Conservation (phyloP, 164 flowering plant genomes). For the Kingdonia uniflora region DNA sequence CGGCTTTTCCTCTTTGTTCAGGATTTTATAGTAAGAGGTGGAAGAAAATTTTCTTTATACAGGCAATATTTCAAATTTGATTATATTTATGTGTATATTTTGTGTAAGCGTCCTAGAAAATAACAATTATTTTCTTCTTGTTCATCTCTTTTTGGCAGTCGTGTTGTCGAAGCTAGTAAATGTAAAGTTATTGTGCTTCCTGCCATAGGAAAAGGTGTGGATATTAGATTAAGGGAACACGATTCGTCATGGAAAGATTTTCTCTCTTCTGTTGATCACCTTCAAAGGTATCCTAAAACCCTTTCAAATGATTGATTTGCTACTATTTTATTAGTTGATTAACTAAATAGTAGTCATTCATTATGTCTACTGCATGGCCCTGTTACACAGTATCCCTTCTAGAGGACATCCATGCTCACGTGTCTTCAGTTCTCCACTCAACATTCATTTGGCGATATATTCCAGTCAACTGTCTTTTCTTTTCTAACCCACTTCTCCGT, state of each 20-base stretch:
- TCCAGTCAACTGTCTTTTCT: too few species aligned
- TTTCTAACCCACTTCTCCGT: too few species aligned
- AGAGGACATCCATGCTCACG: too few species aligned
- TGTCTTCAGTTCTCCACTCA: too few species aligned
- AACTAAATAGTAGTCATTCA: too few species aligned
- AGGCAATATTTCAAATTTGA: constrained; percentile 30
- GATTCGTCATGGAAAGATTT: constrained; percentile 76
- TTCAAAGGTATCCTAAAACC: constrained; percentile 42
- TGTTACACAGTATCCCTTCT: too few species aligned
- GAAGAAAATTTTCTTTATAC: constrained; percentile 69
- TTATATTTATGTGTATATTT: background rate
- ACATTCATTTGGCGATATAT: too few species aligned
- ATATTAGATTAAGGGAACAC: constrained; percentile 44
- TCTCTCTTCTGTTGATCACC: constrained; percentile 31
- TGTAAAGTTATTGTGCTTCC: constrained; percentile 65
- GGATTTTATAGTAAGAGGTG: constrained; percentile 88
- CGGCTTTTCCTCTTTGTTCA: constrained; percentile 21
- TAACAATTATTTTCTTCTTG: background rate
- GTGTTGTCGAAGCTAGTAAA: constrained; percentile 68
- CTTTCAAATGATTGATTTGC: too few species aligned
- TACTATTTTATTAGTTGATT: too few species aligned
- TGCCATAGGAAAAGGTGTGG: constrained; percentile 45
- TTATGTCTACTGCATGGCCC: too few species aligned
- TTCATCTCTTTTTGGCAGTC: constrained; percentile 32
- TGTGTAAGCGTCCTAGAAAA: background rate